A percentile compares a stretch with the other conserved stretches of the same genome.
These are phyloP conservation scores for Linnemannia schmuckeri DNA, from an alignment of 192 early-diverging fungal species.

Conservation along the genomic window DNA sequence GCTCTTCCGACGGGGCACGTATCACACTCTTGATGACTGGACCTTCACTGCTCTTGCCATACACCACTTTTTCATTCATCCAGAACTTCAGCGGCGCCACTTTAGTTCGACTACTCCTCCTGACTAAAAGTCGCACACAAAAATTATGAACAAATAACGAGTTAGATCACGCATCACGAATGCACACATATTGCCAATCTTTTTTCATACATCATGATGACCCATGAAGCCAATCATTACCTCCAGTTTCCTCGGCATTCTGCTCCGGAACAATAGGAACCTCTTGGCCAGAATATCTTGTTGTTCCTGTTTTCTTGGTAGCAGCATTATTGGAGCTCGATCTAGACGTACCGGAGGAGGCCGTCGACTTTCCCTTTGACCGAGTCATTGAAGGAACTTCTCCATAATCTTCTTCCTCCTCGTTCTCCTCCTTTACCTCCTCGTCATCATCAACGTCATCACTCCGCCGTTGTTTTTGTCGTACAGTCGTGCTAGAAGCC, in stretches of 20 bases:
- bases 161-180: neutral
- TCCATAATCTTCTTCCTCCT: neutral
- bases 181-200: neutral
- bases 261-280: neutral
- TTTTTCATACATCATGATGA: neutral
- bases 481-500: neutral
- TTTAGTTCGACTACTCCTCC: conserved; percentile 20
- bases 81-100: conserved; percentile 31
- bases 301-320: neutral
- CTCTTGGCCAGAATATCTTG: too few species aligned
- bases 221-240: neutral
- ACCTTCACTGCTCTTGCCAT: conserved; percentile 5
- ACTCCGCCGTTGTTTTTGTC: neutral
- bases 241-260: neutral
- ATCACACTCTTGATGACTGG: conserved; percentile 34
- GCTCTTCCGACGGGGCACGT: conserved; percentile 7
- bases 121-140: conserved; percentile 10
- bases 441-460: neutral
- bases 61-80: conserved; percentile 36
- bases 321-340: too few species aligned
- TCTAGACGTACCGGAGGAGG: neutral
- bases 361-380: neutral
- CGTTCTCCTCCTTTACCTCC: neutral
- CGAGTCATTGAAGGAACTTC: neutral
- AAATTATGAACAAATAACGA: neutral